Percentiles rank a stretch among this genome's conserved stretches.
phyloP scores from a whole-genome alignment of 306 rosid species.

The Alnus rubra region DNA sequence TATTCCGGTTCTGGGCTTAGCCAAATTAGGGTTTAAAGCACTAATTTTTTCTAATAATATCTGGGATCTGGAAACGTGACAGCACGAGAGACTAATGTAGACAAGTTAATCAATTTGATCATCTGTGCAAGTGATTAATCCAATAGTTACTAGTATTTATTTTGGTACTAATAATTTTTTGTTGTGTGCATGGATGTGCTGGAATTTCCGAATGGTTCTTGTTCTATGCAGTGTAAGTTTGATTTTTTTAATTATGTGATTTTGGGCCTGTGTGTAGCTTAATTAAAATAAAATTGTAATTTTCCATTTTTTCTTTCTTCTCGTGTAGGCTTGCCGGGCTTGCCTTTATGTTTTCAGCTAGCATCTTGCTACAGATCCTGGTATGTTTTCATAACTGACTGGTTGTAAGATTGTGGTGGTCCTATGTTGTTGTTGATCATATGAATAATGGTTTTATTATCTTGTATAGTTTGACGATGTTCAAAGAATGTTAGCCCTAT shows the following conservation, averaged over 20 bases:
- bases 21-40: slow-evolving; percentile 30
- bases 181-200: slow-evolving; percentile 34
- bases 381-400: slow-evolving; percentile 43
- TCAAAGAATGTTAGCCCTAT: background rate
- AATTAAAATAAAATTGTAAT: slow-evolving; percentile 20
- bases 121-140: background rate
- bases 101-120: background rate
- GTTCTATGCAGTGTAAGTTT: slow-evolving; percentile 74
- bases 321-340: slow-evolving; percentile 91
- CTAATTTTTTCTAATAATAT: background rate
- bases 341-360: slow-evolving; percentile 98
- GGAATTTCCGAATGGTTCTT: slow-evolving; percentile 28
- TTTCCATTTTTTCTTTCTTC: slow-evolving; percentile 5
- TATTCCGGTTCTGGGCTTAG: slow-evolving; percentile 8
- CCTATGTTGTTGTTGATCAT: background rate
- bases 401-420: slow-evolving; percentile 27
- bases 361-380: slow-evolving; percentile 95
- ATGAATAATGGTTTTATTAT: background rate
- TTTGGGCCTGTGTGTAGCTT: slow-evolving; percentile 31
- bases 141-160: background rate
- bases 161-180: slow-evolving; percentile 33
- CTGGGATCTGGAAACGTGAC: background rate
- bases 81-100: background rate
- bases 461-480: background rate
- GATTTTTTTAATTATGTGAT: slow-evolving; percentile 28